These are phyloP conservation scores for Bassia scoparia DNA, from an alignment of 148 eudicot species.

Conservation along the genomic window DNA sequence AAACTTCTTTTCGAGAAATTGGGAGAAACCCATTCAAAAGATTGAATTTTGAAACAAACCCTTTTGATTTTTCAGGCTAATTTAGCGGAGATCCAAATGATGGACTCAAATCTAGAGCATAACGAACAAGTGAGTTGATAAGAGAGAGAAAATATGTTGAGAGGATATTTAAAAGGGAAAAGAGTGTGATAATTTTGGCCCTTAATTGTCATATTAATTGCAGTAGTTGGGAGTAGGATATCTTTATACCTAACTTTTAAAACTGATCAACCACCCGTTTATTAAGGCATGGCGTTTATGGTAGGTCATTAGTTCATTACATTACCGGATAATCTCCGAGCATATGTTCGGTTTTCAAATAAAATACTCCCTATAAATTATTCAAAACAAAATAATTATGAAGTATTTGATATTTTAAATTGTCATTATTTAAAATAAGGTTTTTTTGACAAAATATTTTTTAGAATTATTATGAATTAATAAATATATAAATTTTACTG, in stretches of 20 bases:
- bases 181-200: not conserved
- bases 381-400: too few species aligned
- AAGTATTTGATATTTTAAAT: too few species aligned
- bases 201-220: conserved; percentile 23
- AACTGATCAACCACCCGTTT: conserved; percentile 32
- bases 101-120: conserved; percentile 23
- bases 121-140: conserved; percentile 21
- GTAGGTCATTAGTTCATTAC: not conserved
- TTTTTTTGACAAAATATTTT: too few species aligned
- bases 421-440: too few species aligned
- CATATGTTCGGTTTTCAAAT: too few species aligned
- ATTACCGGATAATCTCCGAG: too few species aligned
- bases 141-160: conserved; percentile 9
- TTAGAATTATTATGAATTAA: too few species aligned
- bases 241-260: conserved; percentile 20
- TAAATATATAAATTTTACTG: too few species aligned
- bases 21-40: conserved; percentile 29
- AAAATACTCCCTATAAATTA: too few species aligned
- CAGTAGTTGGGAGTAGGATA: conserved; percentile 39
- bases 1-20: conserved; percentile 43
- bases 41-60: conserved; percentile 20
- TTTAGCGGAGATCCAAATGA: conserved; percentile 16
- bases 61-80: conserved; percentile 19
- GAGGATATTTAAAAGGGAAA: conserved; percentile 10
- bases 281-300: not conserved